Conservation (phyloP, 805 yeast species). For the Candida easanensis region DNA sequence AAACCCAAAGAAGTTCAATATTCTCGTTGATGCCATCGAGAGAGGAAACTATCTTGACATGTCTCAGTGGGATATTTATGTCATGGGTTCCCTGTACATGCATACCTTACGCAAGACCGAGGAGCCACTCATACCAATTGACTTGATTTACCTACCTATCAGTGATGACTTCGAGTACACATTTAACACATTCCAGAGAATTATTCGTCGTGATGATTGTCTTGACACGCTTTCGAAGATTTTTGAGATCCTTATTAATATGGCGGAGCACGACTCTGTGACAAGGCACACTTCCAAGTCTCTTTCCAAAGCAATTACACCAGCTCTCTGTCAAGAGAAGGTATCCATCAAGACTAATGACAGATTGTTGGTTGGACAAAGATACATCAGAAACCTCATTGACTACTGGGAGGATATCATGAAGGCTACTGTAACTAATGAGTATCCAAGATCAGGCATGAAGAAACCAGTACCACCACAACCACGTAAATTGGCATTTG, state of each 20-base stretch:
- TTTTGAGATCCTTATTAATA: slow-evolving; percentile 44
- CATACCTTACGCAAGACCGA: slow-evolving; percentile 51
- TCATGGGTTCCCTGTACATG: slow-evolving; percentile 40
- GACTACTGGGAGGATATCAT: slow-evolving; percentile 41
- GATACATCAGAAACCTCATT: slow-evolving; percentile 52
- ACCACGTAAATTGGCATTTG: slow-evolving; percentile 13
- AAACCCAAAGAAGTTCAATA: slow-evolving; percentile 40
- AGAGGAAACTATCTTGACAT: slow-evolving; percentile 57
- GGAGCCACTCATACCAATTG: slow-evolving; percentile 50
- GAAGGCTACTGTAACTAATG: neutral
- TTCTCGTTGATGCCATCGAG: slow-evolving; percentile 47
- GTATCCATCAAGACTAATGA: slow-evolving; percentile 42
- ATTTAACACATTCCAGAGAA: slow-evolving; percentile 31
- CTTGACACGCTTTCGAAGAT: slow-evolving; percentile 37
- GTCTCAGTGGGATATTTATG: slow-evolving; percentile 60
- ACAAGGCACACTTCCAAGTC: slow-evolving; percentile 41
- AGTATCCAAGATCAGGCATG: neutral
- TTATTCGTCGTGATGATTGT: slow-evolving; percentile 30
- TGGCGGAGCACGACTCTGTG: slow-evolving; percentile 33
- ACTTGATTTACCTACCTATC: slow-evolving; percentile 50
- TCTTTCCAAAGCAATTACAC: slow-evolving; percentile 28
- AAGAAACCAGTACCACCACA: slow-evolving; percentile 10
- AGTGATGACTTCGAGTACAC: slow-evolving; percentile 47
- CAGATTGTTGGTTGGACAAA: slow-evolving; percentile 45
- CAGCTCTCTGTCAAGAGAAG: slow-evolving; percentile 54